Percentiles rank a stretch among this genome's conserved stretches.
phyloP scores from a whole-genome alignment of 257 asterid genomes.

The Solanum chaucha region DNA sequence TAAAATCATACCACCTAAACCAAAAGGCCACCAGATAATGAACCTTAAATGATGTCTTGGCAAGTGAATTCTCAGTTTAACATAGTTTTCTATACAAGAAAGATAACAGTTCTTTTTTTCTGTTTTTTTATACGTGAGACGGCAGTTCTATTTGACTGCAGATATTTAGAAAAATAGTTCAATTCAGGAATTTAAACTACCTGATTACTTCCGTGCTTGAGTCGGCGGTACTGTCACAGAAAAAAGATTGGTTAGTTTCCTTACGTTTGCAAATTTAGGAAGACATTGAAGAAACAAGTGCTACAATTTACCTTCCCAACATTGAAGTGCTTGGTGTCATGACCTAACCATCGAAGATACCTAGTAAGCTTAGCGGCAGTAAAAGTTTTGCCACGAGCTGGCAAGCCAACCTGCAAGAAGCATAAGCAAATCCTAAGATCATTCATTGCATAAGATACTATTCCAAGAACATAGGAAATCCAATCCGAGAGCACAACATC shows the following conservation, averaged over 20 bases:
- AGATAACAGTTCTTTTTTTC: background rate
- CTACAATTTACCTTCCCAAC: slow-evolving; percentile 75
- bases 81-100: background rate
- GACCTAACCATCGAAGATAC: slow-evolving; percentile 99
- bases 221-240: slow-evolving; percentile 79
- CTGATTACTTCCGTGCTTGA: slow-evolving; percentile 96
- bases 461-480: background rate
- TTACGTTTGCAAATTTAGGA: background rate
- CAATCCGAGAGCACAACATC: background rate
- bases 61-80: background rate
- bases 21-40: background rate
- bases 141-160: background rate
- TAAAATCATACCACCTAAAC: background rate
- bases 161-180: background rate
- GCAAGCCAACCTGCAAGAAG: slow-evolving; percentile 79
- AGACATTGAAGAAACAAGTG: background rate
- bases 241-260: background rate
- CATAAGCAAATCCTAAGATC: background rate
- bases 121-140: background rate
- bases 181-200: slow-evolving; percentile 26
- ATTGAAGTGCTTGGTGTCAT: slow-evolving; percentile 97
- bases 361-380: slow-evolving; percentile 98
- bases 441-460: background rate
- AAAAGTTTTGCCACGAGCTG: slow-evolving; percentile 98
- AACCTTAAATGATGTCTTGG: background rate